Evolutionary conservation across 495 filamentous ascomycete genomes (phyloP), one percentile per base, ranked within the genome.

Genomic region (Parachaetomium inaequale): DNA sequence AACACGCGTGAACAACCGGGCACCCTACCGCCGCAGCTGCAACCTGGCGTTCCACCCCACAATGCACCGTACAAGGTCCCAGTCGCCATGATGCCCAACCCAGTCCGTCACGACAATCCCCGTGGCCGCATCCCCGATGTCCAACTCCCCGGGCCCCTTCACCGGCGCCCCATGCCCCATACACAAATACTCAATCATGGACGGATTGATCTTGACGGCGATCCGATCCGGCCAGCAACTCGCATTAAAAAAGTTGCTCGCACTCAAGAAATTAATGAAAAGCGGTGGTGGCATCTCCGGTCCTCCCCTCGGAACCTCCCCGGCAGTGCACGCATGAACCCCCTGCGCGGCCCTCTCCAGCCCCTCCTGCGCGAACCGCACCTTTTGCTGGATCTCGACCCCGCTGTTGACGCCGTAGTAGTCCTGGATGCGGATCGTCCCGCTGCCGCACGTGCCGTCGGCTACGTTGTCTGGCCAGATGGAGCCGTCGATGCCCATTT

Each of bases 161-260:
- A 75, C 76, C 4, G 70, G 66, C 23, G 64, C 73, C n/a, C 72
- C 82, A 67, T 94, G 90, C 17, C 79, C 82, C 68, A 83, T 74
- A 65, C 91, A 94, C 46, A 97, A 73, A 75, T 88, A 90, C 54
- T 91, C 86, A 43, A 90, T 81, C 29, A 90, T 81, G n/a, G 86
- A 88, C n/a, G 94, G 90, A 76, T 98, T 98, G 23, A 96, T 78
- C 79, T 90, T 93, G 32, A 84, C 86, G n/a, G 93, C 93, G 68
- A 98, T 88, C 76, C 83, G 88, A 71, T 96, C 93, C 10, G 94
- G 94, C 94, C 94, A 98, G 68, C 90, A 96, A 56, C 85, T 84
- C 0, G 87, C 76, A 66, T 88, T 93, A 85, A 92, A 98, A 79
- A 98, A 97, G 76, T 95, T 97, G 70, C 87, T 91, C 2, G 86